Evolutionary conservation across 2,329 filamentous ascomycete genomes (phyloP), one percentile per base, ranked within the genome.

Genomic region (Nemania diffusa): DNA sequence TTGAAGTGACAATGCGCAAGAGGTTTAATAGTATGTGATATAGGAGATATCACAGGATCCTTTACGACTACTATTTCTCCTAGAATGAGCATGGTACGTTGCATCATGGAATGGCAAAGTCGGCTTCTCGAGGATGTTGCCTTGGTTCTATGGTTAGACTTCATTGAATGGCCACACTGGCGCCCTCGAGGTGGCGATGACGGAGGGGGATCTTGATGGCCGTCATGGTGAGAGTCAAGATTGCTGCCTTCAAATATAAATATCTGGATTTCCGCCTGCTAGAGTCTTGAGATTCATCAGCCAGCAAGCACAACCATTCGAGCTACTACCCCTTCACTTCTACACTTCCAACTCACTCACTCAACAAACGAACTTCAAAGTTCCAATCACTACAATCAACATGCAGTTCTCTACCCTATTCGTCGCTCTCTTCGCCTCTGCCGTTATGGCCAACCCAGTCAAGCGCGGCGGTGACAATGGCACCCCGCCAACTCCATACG

Each of bases 401-500:
- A 76, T 76, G 75, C 71, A 75, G 69, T 59, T 76, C 48, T 62
- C 72, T 40, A 70, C 73, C 61, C 27, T 74, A 57, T 55, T 76
- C 70, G 62, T 75, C 59, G 57, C 74, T 52, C 52, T 76, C 72
- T 60, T 76, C 53, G 73, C 74, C 40, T 65, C 73, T 46, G 70
- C 73, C 67, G 75, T 69, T 60, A 53, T 74, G 42, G 75, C 74
- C 63, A 70, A 22, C 67, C 74, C 74, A 1, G 37, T 42, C 60
- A 68, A 73, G 65, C 69, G 65, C 50, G 55, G 24, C 11, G 68
- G 58, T 24, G 2, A 13, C 57, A 37, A 22, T 11, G 44, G 44
- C 44, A 46, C n/a, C 50, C 50, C 50, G 3, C 50, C 56, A 1
- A 48, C 56, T n/a, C n/a, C 34, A 5, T 84, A 83, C 62, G 57